These are phyloP conservation scores for Jackrogersella minutella DNA, from an alignment of 495 filamentous ascomycete genomes.

Conservation along the genomic window DNA sequence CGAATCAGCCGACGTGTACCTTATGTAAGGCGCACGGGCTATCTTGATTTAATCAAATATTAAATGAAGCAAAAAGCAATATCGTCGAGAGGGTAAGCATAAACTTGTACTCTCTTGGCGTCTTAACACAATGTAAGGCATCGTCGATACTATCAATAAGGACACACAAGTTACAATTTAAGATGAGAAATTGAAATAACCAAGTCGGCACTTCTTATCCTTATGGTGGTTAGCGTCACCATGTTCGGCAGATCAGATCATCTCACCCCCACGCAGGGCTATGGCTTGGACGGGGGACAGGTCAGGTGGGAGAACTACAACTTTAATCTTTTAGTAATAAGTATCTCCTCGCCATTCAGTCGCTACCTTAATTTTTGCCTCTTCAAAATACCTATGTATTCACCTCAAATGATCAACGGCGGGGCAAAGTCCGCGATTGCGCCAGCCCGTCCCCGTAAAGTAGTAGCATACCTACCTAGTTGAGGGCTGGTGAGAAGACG, in stretches of 20 bases:
- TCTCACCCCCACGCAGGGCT: constrained; percentile 13
- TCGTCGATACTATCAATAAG: too few relatives aligned
- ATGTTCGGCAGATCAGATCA: background rate
- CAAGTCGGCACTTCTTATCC: too few relatives aligned
- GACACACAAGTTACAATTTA: too few relatives aligned
- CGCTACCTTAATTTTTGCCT: background rate
- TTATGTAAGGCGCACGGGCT: too few relatives aligned
- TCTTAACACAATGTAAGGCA: too few relatives aligned
- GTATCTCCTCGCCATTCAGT: background rate
- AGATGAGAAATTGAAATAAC: too few relatives aligned
- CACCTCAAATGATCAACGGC: background rate
- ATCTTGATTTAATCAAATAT: too few relatives aligned
- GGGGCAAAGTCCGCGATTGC: background rate
- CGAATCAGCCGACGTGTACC: too few relatives aligned
- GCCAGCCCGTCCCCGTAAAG: background rate
- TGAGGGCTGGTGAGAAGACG: background rate
- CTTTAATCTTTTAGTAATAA: constrained; percentile 22
- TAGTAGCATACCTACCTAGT: too few relatives aligned
- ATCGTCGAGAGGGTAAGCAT: too few relatives aligned
- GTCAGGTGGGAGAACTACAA: background rate
- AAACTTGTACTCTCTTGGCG: too few relatives aligned
- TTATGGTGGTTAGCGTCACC: background rate
- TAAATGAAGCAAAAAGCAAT: too few relatives aligned
- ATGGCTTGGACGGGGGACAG: constrained; percentile 12
- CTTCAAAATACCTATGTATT: background rate